Evolutionary conservation across 164 flowering plant genomes (phyloP).

Genomic region (Aristolochia californica): DNA sequence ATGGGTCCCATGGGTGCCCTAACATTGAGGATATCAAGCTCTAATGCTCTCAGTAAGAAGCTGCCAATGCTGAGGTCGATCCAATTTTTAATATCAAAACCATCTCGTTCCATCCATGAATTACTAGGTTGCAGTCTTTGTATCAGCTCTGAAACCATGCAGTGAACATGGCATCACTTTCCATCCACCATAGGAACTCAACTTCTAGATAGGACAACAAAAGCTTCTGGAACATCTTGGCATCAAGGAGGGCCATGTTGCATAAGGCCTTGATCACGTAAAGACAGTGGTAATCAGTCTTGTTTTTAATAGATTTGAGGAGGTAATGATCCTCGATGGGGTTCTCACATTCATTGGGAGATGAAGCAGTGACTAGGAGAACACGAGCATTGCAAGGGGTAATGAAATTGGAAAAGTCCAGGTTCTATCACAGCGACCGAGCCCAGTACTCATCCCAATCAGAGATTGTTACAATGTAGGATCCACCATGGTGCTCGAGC

Average conservation of each 20-base stretch:
- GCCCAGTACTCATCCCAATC: constrained; percentile 65
- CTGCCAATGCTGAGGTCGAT: constrained; percentile 76
- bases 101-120: constrained; percentile 83
- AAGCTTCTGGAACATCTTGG: constrained; percentile 67
- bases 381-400: constrained; percentile 52
- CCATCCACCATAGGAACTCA: constrained; percentile 84
- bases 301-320: constrained; percentile 66
- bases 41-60: constrained; percentile 67
- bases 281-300: constrained; percentile 66
- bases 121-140: constrained; percentile 49
- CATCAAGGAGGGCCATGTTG: constrained; percentile 60
- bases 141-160: constrained; percentile 81
- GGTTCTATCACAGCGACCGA: constrained; percentile 41
- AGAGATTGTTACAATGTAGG: too few species aligned
- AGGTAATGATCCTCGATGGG: constrained; percentile 79
- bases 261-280: constrained; percentile 67
- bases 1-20: constrained; percentile 84
- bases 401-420: constrained; percentile 42
- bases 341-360: constrained; percentile 75
- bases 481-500: too few species aligned
- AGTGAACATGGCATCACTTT: constrained; percentile 79
- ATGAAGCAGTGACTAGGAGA: constrained; percentile 61
- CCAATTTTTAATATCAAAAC: constrained; percentile 69
- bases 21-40: constrained; percentile 45
- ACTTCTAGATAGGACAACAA: constrained; percentile 62